A percentile compares a stretch with the other conserved stretches of the same genome.
These are phyloP conservation scores for Kuraishia piskuri DNA, from an alignment of 805 yeast genomes.

Conservation along the genomic window DNA sequence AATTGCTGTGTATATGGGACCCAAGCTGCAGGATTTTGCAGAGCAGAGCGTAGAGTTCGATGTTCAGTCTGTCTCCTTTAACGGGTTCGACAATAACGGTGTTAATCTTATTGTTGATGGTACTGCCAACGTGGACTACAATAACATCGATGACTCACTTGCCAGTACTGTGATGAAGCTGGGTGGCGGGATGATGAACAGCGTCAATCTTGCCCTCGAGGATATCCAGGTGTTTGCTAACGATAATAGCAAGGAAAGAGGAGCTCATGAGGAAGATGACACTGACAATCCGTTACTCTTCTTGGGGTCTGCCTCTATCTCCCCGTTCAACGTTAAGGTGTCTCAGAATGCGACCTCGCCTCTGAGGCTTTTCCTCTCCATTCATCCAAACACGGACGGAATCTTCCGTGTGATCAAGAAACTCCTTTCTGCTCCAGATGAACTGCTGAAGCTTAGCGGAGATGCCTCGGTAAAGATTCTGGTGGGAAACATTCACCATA, in stretches of 20 bases:
- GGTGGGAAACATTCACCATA: not conserved
- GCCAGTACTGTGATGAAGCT: slow-evolving; percentile 18
- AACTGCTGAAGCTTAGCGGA: slow-evolving; percentile 24
- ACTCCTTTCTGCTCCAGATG: slow-evolving; percentile 21
- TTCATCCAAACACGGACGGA: slow-evolving; percentile 24
- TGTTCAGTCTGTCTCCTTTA: slow-evolving; percentile 20
- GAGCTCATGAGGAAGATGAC: slow-evolving; percentile 8
- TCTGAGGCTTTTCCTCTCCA: slow-evolving; percentile 18
- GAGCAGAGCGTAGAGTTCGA: slow-evolving; percentile 23
- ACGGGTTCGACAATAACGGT: slow-evolving; percentile 22
- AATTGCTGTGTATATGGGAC: not conserved
- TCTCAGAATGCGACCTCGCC: slow-evolving; percentile 16
- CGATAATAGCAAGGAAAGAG: slow-evolving; percentile 13
- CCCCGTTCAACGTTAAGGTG: slow-evolving; percentile 25
- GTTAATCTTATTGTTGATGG: slow-evolving; percentile 25
- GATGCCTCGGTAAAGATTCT: slow-evolving; percentile 21
- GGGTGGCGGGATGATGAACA: slow-evolving; percentile 23
- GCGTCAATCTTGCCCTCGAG: slow-evolving; percentile 20
- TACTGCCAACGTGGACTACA: slow-evolving; percentile 20
- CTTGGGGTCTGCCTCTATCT: slow-evolving; percentile 24
- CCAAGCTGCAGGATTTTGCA: slow-evolving; percentile 21
- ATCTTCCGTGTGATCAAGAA: slow-evolving; percentile 23
- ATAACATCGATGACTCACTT: slow-evolving; percentile 18
- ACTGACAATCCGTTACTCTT: slow-evolving; percentile 7
- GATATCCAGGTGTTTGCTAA: slow-evolving; percentile 21